A percentile compares a stretch with the other conserved stretches of the same genome.
Conservation (phyloP, 2,329 filamentous ascomycete species). For the Periglandula ipomoeae region DNA sequence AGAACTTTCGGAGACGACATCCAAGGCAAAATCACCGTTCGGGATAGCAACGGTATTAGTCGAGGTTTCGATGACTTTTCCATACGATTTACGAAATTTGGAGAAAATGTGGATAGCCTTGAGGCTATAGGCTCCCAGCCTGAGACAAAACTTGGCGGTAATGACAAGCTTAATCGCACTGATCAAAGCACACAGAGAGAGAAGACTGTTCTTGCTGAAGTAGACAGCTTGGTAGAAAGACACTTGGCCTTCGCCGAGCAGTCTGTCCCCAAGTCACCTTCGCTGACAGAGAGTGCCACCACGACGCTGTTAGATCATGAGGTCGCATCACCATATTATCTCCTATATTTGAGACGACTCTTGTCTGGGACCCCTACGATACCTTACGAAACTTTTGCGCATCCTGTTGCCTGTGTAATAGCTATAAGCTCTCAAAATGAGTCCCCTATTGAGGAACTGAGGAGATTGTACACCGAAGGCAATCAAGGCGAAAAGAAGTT, state of each 20-base stretch:
- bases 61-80: conserved; percentile 83
- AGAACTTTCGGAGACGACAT: conserved; percentile 86
- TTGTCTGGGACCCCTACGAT: conserved; percentile 70
- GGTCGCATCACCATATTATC: conserved; percentile 69
- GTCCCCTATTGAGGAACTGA: conserved; percentile 76
- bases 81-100: conserved; percentile 71
- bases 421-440: conserved; percentile 85
- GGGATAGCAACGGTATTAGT: conserved; percentile 82
- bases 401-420: conserved; percentile 90
- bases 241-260: conserved; percentile 71
- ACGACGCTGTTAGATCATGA: conserved; percentile 36
- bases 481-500: conserved; percentile 64
- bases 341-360: conserved; percentile 73
- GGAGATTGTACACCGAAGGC: conserved; percentile 77
- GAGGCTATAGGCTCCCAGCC: conserved; percentile 26
- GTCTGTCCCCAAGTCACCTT: conserved; percentile 29
- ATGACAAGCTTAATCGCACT: conserved; percentile 20
- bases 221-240: conserved; percentile 72
- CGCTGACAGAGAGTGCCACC: conserved; percentile 28
- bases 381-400: conserved; percentile 86
- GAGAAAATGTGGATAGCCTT: conserved; percentile 44
- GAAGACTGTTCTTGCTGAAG: conserved; percentile 42
- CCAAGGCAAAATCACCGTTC: conserved; percentile 77
- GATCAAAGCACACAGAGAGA: conserved; percentile 21
- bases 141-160: conserved; percentile 27